A percentile compares a stretch with the other conserved stretches of the same genome.
These are phyloP conservation scores for Fallopia convolvulus DNA, from an alignment of 148 eudicot species.

Conservation along the genomic window DNA sequence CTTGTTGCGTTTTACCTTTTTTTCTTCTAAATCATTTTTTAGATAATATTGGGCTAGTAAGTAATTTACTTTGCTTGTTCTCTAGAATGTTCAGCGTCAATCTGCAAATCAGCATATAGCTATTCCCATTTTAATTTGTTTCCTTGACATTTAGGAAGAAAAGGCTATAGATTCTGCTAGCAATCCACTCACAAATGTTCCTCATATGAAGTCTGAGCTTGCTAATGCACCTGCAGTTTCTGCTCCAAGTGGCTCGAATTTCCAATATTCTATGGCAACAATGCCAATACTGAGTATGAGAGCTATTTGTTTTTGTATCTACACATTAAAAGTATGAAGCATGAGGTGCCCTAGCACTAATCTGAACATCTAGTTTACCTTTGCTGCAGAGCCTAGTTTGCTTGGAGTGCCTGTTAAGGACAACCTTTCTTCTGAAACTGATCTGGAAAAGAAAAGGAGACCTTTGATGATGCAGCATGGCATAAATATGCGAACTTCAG, in stretches of 20 bases:
- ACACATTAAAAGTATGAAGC: background rate
- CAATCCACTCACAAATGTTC: constrained; percentile 28
- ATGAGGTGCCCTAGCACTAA: background rate
- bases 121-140: background rate
- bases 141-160: constrained; percentile 31
- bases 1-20: background rate
- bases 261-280: constrained; percentile 24
- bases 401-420: constrained; percentile 71
- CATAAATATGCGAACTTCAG: constrained; percentile 27
- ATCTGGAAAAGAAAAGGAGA: constrained; percentile 30
- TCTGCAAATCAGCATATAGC: background rate
- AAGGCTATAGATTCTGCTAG: constrained; percentile 31
- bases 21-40: background rate
- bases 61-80: too few relatives aligned
- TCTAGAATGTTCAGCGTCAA: too few relatives aligned
- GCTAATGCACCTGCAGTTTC: constrained; percentile 32
- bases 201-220: constrained; percentile 36
- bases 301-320: background rate
- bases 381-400: constrained; percentile 63
- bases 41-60: background rate
- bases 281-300: constrained; percentile 57
- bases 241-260: constrained; percentile 31
- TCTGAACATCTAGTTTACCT: constrained; percentile 2
- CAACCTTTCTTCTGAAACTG: constrained; percentile 24
- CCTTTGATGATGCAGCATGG: constrained; percentile 23